Evolutionary conservation across 140 eudicot genomes (phyloP).

Genomic region (Cichorium intybus): DNA sequence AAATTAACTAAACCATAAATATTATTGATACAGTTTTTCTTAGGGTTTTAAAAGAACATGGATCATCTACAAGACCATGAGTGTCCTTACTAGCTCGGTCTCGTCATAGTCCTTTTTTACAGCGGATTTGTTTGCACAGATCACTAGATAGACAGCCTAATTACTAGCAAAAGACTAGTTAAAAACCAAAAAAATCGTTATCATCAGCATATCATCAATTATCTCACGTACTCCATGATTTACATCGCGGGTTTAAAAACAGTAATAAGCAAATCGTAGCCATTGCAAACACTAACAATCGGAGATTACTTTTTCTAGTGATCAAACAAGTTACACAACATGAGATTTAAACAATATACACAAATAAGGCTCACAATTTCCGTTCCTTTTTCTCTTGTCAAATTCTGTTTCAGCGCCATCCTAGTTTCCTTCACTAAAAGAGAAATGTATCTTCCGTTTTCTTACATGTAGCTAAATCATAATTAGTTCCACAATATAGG

Average conservation of each 20-base stretch:
- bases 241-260: too few relatives aligned
- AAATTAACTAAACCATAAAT: not conserved
- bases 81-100: not conserved
- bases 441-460: not conserved
- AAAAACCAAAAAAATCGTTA: too few relatives aligned
- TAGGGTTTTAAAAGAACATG: not conserved
- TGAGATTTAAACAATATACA: not conserved
- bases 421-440: too few relatives aligned
- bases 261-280: not conserved
- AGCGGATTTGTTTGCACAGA: too few relatives aligned
- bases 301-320: not conserved
- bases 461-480: not conserved
- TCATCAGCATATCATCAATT: too few relatives aligned
- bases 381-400: not conserved
- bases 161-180: too few relatives aligned
- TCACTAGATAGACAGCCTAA: too few relatives aligned
- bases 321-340: not conserved
- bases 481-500: not conserved
- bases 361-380: not conserved
- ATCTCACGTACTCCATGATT: too few relatives aligned
- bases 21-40: not conserved
- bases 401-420: too few relatives aligned
- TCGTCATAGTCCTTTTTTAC: not conserved
- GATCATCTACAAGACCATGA: not conserved
- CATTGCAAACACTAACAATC: not conserved